These are phyloP conservation scores for Fusarium setosum DNA, from an alignment of 2,329 filamentous ascomycete genomes.

Conservation along the genomic window DNA sequence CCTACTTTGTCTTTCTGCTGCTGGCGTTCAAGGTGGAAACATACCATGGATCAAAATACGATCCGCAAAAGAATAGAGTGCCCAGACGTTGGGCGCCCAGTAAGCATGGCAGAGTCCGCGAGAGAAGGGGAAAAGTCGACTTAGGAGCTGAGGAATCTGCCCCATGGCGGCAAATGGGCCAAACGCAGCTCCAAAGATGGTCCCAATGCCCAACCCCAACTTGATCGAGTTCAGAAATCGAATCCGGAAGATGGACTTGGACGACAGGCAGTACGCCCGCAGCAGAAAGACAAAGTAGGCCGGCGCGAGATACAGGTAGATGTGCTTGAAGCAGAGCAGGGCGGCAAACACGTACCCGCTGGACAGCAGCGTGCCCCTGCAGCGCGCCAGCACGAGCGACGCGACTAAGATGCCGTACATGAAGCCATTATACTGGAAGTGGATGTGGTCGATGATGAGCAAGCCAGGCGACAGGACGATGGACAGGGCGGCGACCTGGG, in stretches of 20 bases:
- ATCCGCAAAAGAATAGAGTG: conserved; percentile 93
- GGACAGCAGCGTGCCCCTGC: conserved; percentile 77
- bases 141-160: conserved; percentile 86
- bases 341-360: conserved; percentile 88
- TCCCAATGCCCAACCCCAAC: conserved; percentile 77
- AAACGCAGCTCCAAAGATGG: conserved; percentile 83
- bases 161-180: conserved; percentile 86
- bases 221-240: conserved; percentile 85
- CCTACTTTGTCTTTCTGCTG: too few species aligned
- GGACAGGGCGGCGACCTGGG: conserved; percentile 88
- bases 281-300: conserved; percentile 96
- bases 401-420: conserved; percentile 91
- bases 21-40: conserved; percentile 43
- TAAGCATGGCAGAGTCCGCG: conserved; percentile 96
- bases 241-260: conserved; percentile 80
- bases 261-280: conserved; percentile 87
- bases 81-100: conserved; percentile 98
- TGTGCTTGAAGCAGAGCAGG: conserved; percentile 95
- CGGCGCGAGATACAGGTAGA: conserved; percentile 95
- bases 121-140: conserved; percentile 92
- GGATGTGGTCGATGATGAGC: conserved; percentile 97
- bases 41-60: conserved; percentile 83
- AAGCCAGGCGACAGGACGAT: conserved; percentile 92
- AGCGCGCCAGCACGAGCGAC: conserved; percentile 85
- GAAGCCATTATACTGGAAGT: conserved; percentile 99